phyloP scores from a whole-genome alignment of 306 rosid species.

The Ziziphus jujuba region DNA sequence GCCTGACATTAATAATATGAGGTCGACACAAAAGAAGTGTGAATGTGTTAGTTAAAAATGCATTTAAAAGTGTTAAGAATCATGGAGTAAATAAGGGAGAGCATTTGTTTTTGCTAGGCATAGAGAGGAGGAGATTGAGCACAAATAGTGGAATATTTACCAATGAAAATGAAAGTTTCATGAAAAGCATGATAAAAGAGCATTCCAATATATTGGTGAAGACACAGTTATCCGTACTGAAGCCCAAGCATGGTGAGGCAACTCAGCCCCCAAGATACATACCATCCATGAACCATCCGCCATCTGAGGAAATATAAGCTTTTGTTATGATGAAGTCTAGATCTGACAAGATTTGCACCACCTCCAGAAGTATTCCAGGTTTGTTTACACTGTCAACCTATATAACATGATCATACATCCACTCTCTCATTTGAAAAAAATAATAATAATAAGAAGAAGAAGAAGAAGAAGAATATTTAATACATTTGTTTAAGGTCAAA shows the following conservation, averaged over 20 bases:
- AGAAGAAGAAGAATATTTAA: too few species aligned
- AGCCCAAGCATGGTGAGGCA: too few species aligned
- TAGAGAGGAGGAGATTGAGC: background rate
- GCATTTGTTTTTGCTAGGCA: background rate
- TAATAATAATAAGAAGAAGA: too few species aligned
- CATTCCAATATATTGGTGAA: background rate
- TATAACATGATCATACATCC: constrained; percentile 14
- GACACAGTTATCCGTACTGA: background rate
- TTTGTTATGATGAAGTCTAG: constrained; percentile 78
- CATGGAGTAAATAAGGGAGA: too few species aligned
- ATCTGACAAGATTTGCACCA: constrained; percentile 73
- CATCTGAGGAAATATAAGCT: constrained; percentile 82
- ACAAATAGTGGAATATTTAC: constrained; percentile 1
- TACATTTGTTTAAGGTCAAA: background rate
- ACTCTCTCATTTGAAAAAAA: too few species aligned
- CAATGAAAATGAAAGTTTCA: background rate
- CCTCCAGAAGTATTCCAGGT: constrained; percentile 87
- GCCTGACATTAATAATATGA: too few species aligned
- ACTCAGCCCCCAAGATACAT: constrained; percentile 14
- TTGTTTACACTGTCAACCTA: constrained; percentile 77
- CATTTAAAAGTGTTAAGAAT: too few species aligned
- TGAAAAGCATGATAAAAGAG: background rate
- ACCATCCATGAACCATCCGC: constrained; percentile 97
- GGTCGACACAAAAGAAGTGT: too few species aligned
- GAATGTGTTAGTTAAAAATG: too few species aligned